Conservation (phyloP, 306 rosid species). For the Luffa acutangula region DNA sequence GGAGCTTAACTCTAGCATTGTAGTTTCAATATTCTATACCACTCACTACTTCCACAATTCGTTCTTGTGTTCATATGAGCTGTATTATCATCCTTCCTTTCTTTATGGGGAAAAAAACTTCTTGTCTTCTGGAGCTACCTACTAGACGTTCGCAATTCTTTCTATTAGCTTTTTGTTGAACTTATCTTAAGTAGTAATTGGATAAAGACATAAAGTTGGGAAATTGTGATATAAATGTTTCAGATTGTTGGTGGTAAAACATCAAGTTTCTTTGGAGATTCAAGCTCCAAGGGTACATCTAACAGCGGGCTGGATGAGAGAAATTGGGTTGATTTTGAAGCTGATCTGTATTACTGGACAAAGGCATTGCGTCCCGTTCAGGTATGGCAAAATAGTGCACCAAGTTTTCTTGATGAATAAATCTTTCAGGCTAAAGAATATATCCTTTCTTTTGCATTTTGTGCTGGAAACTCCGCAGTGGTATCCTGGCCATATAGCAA, state of each 20-base stretch:
- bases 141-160: background rate
- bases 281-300: slow-evolving; percentile 8
- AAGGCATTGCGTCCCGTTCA: slow-evolving; percentile 79
- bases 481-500: slow-evolving; percentile 98
- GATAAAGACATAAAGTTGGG: background rate
- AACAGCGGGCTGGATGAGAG: slow-evolving; percentile 24
- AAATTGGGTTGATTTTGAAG: slow-evolving; percentile 58
- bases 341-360: slow-evolving; percentile 84
- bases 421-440: background rate
- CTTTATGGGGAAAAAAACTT: background rate
- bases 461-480: slow-evolving; percentile 46
- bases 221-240: background rate
- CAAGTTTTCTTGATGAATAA: background rate
- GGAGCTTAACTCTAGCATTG: background rate
- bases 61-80: background rate
- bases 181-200: background rate
- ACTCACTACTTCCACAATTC: background rate
- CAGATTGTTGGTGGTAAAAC: slow-evolving; percentile 73
- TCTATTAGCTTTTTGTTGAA: background rate
- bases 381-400: slow-evolving; percentile 27
- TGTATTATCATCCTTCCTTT: background rate
- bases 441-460: slow-evolving; percentile 6
- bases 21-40: background rate
- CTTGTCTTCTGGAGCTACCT: background rate
- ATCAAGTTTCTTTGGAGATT: slow-evolving; percentile 34